Conservation (phyloP, 1,139 yeast genomes). For the Meyerozyma guilliermondii region DNA sequence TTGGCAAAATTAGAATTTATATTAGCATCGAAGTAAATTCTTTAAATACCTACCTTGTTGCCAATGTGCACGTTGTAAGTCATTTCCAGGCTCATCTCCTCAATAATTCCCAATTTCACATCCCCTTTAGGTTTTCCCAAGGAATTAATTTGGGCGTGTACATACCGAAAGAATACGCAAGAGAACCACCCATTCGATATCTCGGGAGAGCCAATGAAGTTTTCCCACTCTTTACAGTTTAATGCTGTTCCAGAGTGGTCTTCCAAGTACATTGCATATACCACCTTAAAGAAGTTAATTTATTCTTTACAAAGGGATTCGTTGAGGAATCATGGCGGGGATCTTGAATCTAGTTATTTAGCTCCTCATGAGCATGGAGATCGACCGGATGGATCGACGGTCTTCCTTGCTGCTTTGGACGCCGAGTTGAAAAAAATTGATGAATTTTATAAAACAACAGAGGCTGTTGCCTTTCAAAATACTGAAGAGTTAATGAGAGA, state of each 20-base stretch:
- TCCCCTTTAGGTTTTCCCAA: no score
- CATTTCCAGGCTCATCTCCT: no score
- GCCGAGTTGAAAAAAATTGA: constrained; percentile 58
- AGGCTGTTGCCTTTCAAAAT: constrained; percentile 40
- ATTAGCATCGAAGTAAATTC: no score
- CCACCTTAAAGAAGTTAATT: constrained; percentile 57
- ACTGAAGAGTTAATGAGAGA: constrained; percentile 51
- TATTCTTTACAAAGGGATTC: constrained; percentile 61
- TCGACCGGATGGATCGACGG: constrained; percentile 21
- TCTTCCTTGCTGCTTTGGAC: constrained; percentile 50
- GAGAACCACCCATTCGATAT: not conserved
- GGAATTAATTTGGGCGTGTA: not conserved
- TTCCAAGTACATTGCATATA: constrained; percentile 61
- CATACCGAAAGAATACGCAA: not conserved
- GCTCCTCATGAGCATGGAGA: constrained; percentile 18
- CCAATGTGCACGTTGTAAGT: no score
- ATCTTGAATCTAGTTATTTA: constrained; percentile 28
- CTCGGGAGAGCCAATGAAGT: constrained; percentile 45
- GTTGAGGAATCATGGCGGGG: constrained; percentile 27
- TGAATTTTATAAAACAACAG: constrained; percentile 51
- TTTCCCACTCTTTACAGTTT: constrained; percentile 66
- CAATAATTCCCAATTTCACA: no score
- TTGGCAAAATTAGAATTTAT: no score
- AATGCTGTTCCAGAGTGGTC: constrained; percentile 80
- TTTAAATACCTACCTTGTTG: no score